These are phyloP conservation scores for Fonsecaea nubica DNA, from an alignment of 2,329 filamentous ascomycete species.

Conservation along the genomic window DNA sequence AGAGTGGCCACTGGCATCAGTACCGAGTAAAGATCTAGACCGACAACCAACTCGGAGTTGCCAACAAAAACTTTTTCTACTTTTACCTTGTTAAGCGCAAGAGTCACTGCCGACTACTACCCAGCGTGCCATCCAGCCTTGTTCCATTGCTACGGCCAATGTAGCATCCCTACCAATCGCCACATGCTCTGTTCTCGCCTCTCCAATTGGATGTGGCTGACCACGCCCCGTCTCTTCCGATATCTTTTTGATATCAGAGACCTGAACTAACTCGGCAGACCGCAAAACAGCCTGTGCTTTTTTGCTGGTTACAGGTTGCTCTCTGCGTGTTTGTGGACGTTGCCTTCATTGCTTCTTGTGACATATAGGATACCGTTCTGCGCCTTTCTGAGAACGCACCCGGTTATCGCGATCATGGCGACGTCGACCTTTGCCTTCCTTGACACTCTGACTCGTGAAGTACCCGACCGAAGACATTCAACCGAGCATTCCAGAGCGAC, in stretches of 20 bases:
- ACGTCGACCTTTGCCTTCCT: constrained; percentile 17
- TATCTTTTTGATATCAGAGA: constrained; percentile 16
- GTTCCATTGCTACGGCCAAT: constrained; percentile 2
- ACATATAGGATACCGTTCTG: neutral
- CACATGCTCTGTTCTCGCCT: constrained; percentile 11
- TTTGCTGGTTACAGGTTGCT: neutral
- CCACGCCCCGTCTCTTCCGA: constrained; percentile 1
- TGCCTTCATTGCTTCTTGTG: neutral
- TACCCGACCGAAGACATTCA: constrained; percentile 20
- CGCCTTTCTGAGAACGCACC: neutral
- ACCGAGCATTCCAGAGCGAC: constrained; percentile 9
- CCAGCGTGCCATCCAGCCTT: neutral
- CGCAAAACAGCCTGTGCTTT: neutral
- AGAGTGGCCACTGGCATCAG: neutral
- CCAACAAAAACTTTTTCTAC: neutral
- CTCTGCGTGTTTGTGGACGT: neutral
- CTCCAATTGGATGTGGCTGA: constrained; percentile 12
- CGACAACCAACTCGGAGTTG: neutral
- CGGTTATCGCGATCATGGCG: neutral
- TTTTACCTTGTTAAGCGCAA: neutral
- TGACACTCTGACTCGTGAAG: constrained; percentile 2
- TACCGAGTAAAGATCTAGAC: neutral
- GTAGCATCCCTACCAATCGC: constrained; percentile 2
- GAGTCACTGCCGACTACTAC: constrained; percentile 1
- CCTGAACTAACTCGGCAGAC: neutral